Base-by-base conservation (phyloP, 2,329 filamentous ascomycete species). In the Hypoxylon sp. region DNA sequence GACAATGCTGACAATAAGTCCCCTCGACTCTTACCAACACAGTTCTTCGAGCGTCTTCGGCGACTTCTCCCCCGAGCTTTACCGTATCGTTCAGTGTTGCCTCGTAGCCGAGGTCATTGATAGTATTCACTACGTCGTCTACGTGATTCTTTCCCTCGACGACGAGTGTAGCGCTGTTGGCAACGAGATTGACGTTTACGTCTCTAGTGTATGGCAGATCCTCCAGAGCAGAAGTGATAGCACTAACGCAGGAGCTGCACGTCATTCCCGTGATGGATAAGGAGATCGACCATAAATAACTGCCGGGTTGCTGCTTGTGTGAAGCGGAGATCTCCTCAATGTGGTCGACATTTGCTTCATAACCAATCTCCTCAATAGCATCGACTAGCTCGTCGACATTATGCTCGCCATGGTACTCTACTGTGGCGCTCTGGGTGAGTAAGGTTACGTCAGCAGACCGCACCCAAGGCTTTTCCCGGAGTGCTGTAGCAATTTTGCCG, bases 181-280 rank as follows among this genome's bases (percentile, higher is more conserved):
- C 19, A 14, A 60, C 47, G 26, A 60, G 57, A 6, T 44, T 51
- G 35, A 60, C 57, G 24, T 60, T 47, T 14, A 60, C 57, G 22
- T 52, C 47, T 33, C 46, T 42, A 2, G 31, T 42, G 5, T 14
- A 60, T 10, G 57, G 24, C 33, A 60, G 13, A n/a, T 44, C 35
- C 22, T 60, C 57, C 10, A 60, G 35, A 3, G 47, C 46, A 6
- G 33, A 42, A 6, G 57, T 60, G 35, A 60, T 60, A 1, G 46
- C 24, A 11, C 47, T 35, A 1, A 60, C 57, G 11, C 57, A 60
- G 14, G 57, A 60, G 10, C 46, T 51, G 17, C 57, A 60, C 6
- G 57, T 60, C 57, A 60, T 60, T 5, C 57, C 57, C 5, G 46
- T 52, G 11, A 60, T 60, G 4, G 57, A 51, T 51, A 51, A 52